Conservation (phyloP, 2,329 filamentous ascomycete genomes). For the Ceratocystis cacaofunesta region DNA sequence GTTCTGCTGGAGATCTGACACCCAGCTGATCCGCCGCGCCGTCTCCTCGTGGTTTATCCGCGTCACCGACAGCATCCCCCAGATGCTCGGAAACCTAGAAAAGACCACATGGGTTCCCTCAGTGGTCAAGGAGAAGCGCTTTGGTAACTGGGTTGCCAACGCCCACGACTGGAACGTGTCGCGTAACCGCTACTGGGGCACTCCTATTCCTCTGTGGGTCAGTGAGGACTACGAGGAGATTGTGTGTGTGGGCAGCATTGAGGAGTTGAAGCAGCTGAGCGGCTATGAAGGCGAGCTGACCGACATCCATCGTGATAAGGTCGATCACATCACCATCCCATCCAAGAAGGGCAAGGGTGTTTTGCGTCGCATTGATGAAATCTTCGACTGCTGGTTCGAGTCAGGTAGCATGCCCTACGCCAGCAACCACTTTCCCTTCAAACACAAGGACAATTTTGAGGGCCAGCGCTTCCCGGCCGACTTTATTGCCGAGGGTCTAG, state of each 20-base stretch:
- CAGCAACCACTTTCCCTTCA: constrained; percentile 21
- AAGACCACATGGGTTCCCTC: constrained; percentile 21
- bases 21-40: constrained; percentile 21
- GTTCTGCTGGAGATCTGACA: constrained; percentile 22
- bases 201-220: constrained; percentile 21
- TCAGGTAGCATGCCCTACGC: constrained; percentile 22
- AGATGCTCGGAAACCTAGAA: constrained; percentile 21
- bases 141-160: constrained; percentile 21
- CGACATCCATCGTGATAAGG: constrained; percentile 21
- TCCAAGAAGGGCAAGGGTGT: constrained; percentile 21
- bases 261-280: constrained; percentile 20
- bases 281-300: constrained; percentile 19
- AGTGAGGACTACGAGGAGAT: constrained; percentile 22
- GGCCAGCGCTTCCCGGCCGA: constrained; percentile 21
- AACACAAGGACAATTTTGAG: constrained; percentile 20
- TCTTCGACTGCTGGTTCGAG: constrained; percentile 23
- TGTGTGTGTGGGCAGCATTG: constrained; percentile 20
- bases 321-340: constrained; percentile 22
- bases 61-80: constrained; percentile 19
- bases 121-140: constrained; percentile 21
- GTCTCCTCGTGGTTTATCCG: constrained; percentile 23
- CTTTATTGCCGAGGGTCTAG: constrained; percentile 22
- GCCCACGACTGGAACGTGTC: constrained; percentile 21
- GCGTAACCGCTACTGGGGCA: constrained; percentile 21
- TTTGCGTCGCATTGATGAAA: constrained; percentile 21